A percentile compares a stretch with the other conserved stretches of the same genome.
These are phyloP conservation scores for Trichoderma sp. DNA, from an alignment of 2,329 filamentous ascomycete genomes.

Conservation along the genomic window DNA sequence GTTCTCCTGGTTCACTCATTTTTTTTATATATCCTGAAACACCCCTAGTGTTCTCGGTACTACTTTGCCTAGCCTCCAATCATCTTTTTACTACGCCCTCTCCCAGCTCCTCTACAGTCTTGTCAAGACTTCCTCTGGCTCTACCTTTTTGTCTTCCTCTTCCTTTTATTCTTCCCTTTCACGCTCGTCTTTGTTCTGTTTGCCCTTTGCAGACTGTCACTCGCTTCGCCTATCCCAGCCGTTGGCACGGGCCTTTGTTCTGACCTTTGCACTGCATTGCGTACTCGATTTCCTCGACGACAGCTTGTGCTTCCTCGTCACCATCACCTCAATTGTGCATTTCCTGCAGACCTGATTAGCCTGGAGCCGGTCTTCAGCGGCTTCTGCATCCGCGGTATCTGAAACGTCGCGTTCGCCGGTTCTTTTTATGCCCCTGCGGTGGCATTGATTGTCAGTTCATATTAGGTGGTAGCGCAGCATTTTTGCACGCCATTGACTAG, in stretches of 20 bases:
- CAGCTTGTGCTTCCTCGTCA: not conserved
- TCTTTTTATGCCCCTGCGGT: not conserved
- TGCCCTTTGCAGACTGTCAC: constrained; percentile 21
- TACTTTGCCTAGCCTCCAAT: constrained; percentile 20
- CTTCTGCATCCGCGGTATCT: not conserved
- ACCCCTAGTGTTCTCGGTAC: constrained; percentile 26
- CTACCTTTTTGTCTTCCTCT: not conserved
- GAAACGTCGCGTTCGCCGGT: constrained; percentile 8
- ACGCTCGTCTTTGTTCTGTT: not conserved
- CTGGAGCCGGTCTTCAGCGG: constrained; percentile 25
- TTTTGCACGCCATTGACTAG: not conserved
- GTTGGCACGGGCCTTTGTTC: constrained; percentile 2
- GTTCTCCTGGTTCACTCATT: constrained; percentile 20
- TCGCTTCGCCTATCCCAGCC: constrained; percentile 18
- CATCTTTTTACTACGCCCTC: constrained; percentile 8
- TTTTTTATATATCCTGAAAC: constrained; percentile 15
- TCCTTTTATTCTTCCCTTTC: not conserved
- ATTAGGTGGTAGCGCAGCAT: not conserved
- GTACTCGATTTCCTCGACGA: not conserved
- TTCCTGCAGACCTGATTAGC: not conserved
- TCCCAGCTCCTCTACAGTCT: not conserved
- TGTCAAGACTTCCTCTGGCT: not conserved
- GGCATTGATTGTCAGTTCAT: not conserved
- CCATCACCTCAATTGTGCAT: not conserved
- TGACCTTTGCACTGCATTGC: not conserved